Conservation (phyloP, 345 rosid genomes). For the Barbarea vulgaris region DNA sequence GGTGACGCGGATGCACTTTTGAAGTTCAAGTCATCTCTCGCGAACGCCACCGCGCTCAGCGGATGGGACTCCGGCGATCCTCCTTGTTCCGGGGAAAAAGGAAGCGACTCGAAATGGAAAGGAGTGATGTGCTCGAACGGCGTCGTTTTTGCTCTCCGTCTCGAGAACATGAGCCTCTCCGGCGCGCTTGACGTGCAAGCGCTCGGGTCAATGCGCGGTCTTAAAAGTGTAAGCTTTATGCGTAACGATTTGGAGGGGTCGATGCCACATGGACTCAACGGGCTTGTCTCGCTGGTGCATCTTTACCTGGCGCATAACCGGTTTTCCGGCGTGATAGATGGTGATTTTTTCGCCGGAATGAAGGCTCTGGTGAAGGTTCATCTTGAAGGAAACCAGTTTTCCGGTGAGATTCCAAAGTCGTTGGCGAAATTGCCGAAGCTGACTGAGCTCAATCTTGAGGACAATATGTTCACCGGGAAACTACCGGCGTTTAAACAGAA, state of each 20-base stretch:
- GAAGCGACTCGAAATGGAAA: constrained; percentile 45
- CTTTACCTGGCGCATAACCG: constrained; percentile 60
- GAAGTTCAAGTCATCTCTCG: constrained; percentile 58
- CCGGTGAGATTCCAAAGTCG: constrained; percentile 62
- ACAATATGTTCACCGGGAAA: constrained; percentile 57
- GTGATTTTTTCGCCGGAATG: constrained; percentile 57
- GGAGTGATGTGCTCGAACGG: constrained; percentile 60
- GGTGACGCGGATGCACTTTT: constrained; percentile 54
- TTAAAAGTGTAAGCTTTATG: constrained; percentile 63
- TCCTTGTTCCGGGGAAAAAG: constrained; percentile 42
- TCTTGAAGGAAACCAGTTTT: constrained; percentile 57
- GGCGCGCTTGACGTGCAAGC: constrained; percentile 55
- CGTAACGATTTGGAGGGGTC: constrained; percentile 63
- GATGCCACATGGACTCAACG: constrained; percentile 49
- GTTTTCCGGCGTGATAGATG: constrained; percentile 55
- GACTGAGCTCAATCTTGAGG: constrained; percentile 51
- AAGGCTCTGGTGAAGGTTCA: constrained; percentile 48
- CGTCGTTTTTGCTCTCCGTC: constrained; percentile 44
- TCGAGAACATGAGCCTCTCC: constrained; percentile 58
- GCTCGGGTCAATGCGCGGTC: constrained; percentile 34
- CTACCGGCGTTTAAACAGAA: constrained; percentile 56
- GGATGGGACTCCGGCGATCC: constrained; percentile 46
- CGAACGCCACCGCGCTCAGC: constrained; percentile 30
- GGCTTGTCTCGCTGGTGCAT: constrained; percentile 44
- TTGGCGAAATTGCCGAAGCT: constrained; percentile 48